phyloP scores from a whole-genome alignment of 331 rosid genomes.

The Prunus yedoensis region DNA sequence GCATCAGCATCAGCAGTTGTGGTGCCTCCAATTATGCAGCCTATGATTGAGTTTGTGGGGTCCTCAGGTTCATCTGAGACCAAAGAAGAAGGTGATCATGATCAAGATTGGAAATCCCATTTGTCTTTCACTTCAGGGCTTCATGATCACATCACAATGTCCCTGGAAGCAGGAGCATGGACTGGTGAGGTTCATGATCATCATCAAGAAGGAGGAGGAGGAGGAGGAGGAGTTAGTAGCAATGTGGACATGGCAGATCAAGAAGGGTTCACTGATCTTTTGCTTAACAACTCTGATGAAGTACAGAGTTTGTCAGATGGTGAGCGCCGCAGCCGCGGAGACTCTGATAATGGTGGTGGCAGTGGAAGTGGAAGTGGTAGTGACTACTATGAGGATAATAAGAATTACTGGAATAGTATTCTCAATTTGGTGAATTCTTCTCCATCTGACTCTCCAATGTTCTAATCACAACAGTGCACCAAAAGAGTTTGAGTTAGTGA shows the following conservation, averaged over 20 bases:
- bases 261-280: constrained; percentile 87
- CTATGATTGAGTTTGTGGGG: constrained; percentile 80
- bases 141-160: constrained; percentile 48
- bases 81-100: constrained; percentile 59
- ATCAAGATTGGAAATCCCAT: constrained; percentile 65
- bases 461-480: constrained; percentile 22
- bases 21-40: constrained; percentile 36
- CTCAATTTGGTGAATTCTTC: constrained; percentile 92
- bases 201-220: background rate
- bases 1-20: background rate
- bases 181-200: constrained; percentile 20
- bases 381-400: constrained; percentile 75
- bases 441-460: constrained; percentile 78
- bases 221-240: background rate
- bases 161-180: constrained; percentile 61
- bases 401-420: constrained; percentile 91
- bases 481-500: too few species aligned
- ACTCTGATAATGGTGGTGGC: constrained; percentile 46
- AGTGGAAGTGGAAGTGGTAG: constrained; percentile 33
- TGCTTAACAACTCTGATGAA: constrained; percentile 70
- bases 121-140: constrained; percentile 48
- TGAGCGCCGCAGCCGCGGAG: constrained; percentile 32
- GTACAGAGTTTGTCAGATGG: constrained; percentile 55
- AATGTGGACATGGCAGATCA: constrained; percentile 43
- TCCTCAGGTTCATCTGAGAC: constrained; percentile 51